A percentile compares a stretch with the other conserved stretches of the same genome.
phyloP scores from a whole-genome alignment of 192 early-diverging fungal species.

The Thamnidium elegans region DNA sequence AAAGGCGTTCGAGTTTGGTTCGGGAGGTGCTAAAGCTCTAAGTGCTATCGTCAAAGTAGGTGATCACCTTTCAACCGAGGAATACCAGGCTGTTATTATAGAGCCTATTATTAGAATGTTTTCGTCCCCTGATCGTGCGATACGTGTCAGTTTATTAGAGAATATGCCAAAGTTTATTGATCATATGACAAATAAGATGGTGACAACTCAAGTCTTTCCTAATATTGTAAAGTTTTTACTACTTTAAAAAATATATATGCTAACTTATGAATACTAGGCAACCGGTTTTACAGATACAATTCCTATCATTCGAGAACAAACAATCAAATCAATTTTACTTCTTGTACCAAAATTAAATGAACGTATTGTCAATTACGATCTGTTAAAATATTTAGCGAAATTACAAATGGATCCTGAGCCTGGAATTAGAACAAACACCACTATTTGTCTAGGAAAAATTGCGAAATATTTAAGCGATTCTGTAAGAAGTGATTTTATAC shows the following conservation, averaged over 20 bases:
- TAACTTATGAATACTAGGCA: slow-evolving; percentile 40
- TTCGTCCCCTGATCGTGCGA: slow-evolving; percentile 79
- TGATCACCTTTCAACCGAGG: slow-evolving; percentile 61
- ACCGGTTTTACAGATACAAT: slow-evolving; percentile 87
- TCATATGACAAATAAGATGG: slow-evolving; percentile 60
- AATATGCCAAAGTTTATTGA: slow-evolving; percentile 72
- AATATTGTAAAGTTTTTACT: slow-evolving; percentile 56
- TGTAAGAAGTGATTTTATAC: slow-evolving; percentile 40
- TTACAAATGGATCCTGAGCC: slow-evolving; percentile 89
- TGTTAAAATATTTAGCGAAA: slow-evolving; percentile 85
- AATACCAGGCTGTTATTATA: slow-evolving; percentile 68
- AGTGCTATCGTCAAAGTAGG: slow-evolving; percentile 86
- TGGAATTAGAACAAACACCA: slow-evolving; percentile 94
- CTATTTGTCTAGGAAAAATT: slow-evolving; percentile 94
- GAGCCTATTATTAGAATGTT: slow-evolving; percentile 84
- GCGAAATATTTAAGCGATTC: slow-evolving; percentile 71
- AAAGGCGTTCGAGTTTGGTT: slow-evolving; percentile 77
- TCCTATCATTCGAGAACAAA: slow-evolving; percentile 88
- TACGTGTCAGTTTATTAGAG: slow-evolving; percentile 84
- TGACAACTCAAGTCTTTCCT: slow-evolving; percentile 84
- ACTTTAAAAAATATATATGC: neutral
- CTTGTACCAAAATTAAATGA: slow-evolving; percentile 75
- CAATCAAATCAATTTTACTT: slow-evolving; percentile 79
- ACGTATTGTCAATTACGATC: slow-evolving; percentile 76
- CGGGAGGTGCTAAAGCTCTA: slow-evolving; percentile 71